Evolutionary conservation across 225 moss, liverwort and hornwort genomes (phyloP), one percentile per base, ranked within the genome.

Genomic region (Physcomitrium patens): DNA sequence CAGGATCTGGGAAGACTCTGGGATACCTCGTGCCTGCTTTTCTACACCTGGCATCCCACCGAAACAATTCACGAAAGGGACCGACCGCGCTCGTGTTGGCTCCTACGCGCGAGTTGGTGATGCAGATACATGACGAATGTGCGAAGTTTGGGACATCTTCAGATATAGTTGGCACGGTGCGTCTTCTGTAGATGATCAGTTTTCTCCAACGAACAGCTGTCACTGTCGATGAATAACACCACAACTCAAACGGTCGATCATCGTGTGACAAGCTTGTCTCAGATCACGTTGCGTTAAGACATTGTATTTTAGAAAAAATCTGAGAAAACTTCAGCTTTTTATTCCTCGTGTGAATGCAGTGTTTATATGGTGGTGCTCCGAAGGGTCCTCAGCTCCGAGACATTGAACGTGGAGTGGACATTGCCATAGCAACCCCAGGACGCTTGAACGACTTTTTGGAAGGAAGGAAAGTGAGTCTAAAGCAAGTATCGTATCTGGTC

Each of bases 131-230:
- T 80, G 96, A 96, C 73, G 96, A 96, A 80, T 92, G 92, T 77
- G 96, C 92, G 45, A 96, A 96, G 75, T 96, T 96, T 67, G 96
- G 96, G 65, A 86, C 94, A 71, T 96, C 96, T 1, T 96, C 96
- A 26, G 77, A 92, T 66, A 80, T 96, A 53, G 86, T 90, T 7
- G 94, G 96, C 91, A 96, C 93, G 91, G 96, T 96, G 81, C 54
- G 63, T 71, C 27, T 49, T 54, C 1, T 31, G 3, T 18, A 23
- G 20, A 43, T 55, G 24, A 24, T 24, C 24, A 24, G 24, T 24
- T 24, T 24, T 24, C 24, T 24, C 24, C 24, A 24, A 24, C 24
- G 24, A 24, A 24, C 24, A 24, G 1, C 1, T 24, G 24, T 1
- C 1, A 7, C 31, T 37, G 24, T 37, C 31, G 31, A 37, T 37